phyloP scores from a whole-genome alignment of 2,329 filamentous ascomycete genomes.

The Neonectria coccinea region DNA sequence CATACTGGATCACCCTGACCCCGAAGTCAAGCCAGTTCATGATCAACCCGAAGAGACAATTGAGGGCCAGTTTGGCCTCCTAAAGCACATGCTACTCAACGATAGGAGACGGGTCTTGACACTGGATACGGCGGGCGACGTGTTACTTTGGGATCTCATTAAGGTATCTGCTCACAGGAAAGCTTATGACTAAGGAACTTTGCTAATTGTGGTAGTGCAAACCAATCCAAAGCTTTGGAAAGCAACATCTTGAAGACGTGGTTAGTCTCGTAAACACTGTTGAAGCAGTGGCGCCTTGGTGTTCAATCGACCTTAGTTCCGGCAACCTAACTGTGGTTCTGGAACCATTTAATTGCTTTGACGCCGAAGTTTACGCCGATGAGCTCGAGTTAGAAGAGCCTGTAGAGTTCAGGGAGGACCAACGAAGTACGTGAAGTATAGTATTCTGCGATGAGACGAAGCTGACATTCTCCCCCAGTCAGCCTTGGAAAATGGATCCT shows the following conservation, averaged over 20 bases:
- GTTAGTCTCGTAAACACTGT: conserved; percentile 86
- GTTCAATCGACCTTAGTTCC: conserved; percentile 91
- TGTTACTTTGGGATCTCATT: conserved; percentile 93
- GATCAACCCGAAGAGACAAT: conserved; percentile 82
- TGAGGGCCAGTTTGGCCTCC: conserved; percentile 92
- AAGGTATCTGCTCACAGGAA: conserved; percentile 65
- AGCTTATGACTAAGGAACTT: too few relatives aligned
- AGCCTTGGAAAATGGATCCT: conserved; percentile 98
- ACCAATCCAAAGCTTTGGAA: conserved; percentile 91
- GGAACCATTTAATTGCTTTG: conserved; percentile 96
- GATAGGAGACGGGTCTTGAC: conserved; percentile 91
- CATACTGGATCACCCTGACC: conserved; percentile 44
- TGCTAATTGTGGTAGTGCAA: conserved; percentile 70
- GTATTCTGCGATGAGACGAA: background rate
- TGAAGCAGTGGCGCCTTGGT: conserved; percentile 95
- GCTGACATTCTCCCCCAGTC: conserved; percentile 65
- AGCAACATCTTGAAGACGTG: conserved; percentile 93
- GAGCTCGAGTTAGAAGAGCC: conserved; percentile 80
- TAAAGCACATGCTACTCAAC: conserved; percentile 93
- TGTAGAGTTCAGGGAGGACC: conserved; percentile 90
- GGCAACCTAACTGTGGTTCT: conserved; percentile 90
- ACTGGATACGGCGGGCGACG: conserved; percentile 93
- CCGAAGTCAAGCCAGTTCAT: conserved; percentile 70
- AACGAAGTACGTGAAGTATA: conserved; percentile 75
- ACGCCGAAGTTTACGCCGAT: conserved; percentile 97